phyloP scores from a whole-genome alignment of 208 protist species.

The Crithidia fasciculata region DNA sequence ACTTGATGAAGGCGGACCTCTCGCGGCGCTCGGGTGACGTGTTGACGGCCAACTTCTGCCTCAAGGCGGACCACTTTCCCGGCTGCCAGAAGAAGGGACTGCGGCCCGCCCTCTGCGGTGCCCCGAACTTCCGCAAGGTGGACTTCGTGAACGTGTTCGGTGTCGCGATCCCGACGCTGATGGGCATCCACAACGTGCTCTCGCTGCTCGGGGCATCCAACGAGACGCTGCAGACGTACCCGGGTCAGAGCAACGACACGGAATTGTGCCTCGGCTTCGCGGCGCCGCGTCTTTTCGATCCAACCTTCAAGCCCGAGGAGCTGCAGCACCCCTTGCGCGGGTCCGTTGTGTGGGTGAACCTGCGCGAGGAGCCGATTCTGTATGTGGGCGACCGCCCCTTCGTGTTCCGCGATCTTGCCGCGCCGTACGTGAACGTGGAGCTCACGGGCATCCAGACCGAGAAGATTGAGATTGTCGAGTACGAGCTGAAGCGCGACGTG shows the following conservation, averaged over 20 bases:
- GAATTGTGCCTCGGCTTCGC: conserved; percentile 83
- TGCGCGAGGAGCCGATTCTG: conserved; percentile 88
- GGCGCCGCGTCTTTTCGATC: conserved; percentile 80
- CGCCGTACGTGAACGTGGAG: conserved; percentile 91
- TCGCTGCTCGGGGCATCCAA: conserved; percentile 80
- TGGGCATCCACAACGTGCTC: conserved; percentile 90
- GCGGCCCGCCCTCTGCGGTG: conserved; percentile 79
- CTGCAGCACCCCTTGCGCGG: conserved; percentile 75
- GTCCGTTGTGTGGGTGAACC: conserved; percentile 88
- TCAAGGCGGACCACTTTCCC: conserved; percentile 92
- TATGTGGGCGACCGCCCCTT: conserved; percentile 89
- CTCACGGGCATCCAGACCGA: conserved; percentile 85
- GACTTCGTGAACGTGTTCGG: conserved; percentile 85
- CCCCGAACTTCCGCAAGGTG: conserved; percentile 90
- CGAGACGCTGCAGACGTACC: conserved; percentile 73
- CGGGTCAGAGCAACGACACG: conserved; percentile 76
- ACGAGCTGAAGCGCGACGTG: conserved; percentile 71
- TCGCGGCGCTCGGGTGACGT: conserved; percentile 79
- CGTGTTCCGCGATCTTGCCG: conserved; percentile 85
- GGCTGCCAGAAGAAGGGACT: conserved; percentile 90
- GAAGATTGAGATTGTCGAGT: conserved; percentile 86
- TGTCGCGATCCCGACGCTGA: conserved; percentile 82
- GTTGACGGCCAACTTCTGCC: conserved; percentile 84
- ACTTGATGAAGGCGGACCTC: conserved; percentile 79
- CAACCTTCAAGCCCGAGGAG: conserved; percentile 66